Evolutionary conservation across 306 rosid genomes (phyloP).

Genomic region (Dalbergia cochinchinensis): DNA sequence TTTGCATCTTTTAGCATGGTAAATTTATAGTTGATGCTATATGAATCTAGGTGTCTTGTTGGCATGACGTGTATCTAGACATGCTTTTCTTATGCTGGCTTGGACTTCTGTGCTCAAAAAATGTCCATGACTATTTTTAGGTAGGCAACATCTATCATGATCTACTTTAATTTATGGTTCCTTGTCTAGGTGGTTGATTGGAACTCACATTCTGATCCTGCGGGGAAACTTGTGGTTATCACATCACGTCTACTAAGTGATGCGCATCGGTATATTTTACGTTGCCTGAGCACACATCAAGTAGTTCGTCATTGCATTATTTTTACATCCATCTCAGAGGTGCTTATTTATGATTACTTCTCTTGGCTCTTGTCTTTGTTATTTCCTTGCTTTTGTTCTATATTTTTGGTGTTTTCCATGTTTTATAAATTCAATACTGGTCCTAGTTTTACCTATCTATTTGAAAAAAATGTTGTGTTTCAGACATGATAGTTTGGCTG

Average conservation of each 20-base stretch:
- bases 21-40: constrained; percentile 9
- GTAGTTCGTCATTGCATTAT: constrained; percentile 68
- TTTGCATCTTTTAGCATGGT: constrained; percentile 24
- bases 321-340: constrained; percentile 92
- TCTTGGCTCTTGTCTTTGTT: constrained; percentile 21
- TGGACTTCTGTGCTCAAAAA: no score
- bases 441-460: neutral
- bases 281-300: constrained; percentile 84
- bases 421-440: constrained; percentile 14
- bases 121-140: no score
- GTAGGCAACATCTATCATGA: no score
- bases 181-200: constrained; percentile 75
- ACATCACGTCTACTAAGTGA: constrained; percentile 83
- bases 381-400: constrained; percentile 14
- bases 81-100: no score
- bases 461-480: neutral
- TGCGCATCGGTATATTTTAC: constrained; percentile 91
- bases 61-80: neutral
- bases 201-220: constrained; percentile 63
- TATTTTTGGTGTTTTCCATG: neutral
- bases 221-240: constrained; percentile 68
- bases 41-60: neutral
- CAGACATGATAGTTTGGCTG: neutral
- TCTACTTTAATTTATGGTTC: constrained; percentile 41
- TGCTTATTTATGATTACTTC: constrained; percentile 50